A percentile compares a stretch with the other conserved stretches of the same genome.
Conservation (phyloP, 768 basidiomycete genomes). For the Pisolithus sp. region DNA sequence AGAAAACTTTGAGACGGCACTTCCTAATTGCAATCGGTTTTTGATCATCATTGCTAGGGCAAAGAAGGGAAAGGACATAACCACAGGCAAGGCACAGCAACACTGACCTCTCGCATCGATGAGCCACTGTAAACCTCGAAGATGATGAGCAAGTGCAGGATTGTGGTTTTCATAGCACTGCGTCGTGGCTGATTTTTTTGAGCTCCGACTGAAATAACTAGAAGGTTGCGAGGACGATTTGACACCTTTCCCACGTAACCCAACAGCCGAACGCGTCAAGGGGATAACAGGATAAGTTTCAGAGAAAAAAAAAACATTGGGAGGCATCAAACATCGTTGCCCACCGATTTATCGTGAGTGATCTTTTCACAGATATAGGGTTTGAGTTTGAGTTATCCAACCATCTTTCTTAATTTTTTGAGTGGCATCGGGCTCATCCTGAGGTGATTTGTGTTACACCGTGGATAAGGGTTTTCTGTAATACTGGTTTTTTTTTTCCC, state of each 20-base stretch:
- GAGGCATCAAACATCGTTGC: slow-evolving; percentile 15
- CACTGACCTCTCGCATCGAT: slow-evolving; percentile 13
- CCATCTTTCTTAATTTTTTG: slow-evolving; percentile 16
- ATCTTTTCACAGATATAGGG: slow-evolving; percentile 8
- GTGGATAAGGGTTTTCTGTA: slow-evolving; percentile 24
- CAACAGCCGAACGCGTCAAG: slow-evolving; percentile 28
- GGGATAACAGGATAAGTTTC: slow-evolving; percentile 29
- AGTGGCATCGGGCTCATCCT: background rate
- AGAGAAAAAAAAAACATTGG: slow-evolving; percentile 15
- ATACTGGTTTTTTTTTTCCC: slow-evolving; percentile 29
- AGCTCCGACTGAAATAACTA: slow-evolving; percentile 26
- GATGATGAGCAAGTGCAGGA: background rate
- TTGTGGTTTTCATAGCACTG: background rate
- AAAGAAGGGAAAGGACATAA: background rate
- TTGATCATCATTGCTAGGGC: slow-evolving; percentile 19
- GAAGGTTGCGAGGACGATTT: slow-evolving; percentile 23
- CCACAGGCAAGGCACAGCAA: background rate
- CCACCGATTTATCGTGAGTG: slow-evolving; percentile 21
- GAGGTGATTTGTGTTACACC: background rate
- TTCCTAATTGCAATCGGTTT: slow-evolving; percentile 32
- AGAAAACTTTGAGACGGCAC: slow-evolving; percentile 29
- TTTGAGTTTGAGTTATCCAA: background rate
- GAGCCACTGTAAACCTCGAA: background rate
- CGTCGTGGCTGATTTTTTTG: slow-evolving; percentile 9
- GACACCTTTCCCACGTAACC: slow-evolving; percentile 26